A percentile compares a stretch with the other conserved stretches of the same genome.
These are phyloP conservation scores for Trapa bicornis DNA, from an alignment of 345 rosid genomes.

Conservation along the genomic window DNA sequence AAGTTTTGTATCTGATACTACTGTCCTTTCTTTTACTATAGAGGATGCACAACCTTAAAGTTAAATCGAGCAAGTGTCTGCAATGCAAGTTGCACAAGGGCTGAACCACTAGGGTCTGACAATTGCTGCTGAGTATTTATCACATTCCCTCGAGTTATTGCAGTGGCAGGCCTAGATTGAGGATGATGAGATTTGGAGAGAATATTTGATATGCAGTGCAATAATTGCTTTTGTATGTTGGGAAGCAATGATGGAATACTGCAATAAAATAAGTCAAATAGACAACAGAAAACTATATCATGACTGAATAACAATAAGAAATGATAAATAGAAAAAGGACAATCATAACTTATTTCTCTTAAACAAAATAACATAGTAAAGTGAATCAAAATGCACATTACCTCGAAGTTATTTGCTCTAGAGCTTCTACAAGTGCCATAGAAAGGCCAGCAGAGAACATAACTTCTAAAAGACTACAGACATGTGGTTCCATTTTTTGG, in stretches of 20 bases:
- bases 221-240: conserved; percentile 74
- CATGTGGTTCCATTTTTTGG: conserved; percentile 62
- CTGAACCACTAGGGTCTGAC: conserved; percentile 56
- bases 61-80: conserved; percentile 89
- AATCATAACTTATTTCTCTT: neutral
- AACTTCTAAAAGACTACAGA: conserved; percentile 70
- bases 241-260: conserved; percentile 87
- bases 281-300: neutral
- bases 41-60: conserved; percentile 40
- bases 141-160: conserved; percentile 44
- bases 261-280: conserved; percentile 17
- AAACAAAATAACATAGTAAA: neutral
- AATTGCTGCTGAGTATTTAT: conserved; percentile 42
- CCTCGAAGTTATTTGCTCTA: conserved; percentile 80
- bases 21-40: neutral
- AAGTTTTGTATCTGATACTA: neutral
- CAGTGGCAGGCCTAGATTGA: conserved; percentile 50
- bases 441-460: conserved; percentile 89
- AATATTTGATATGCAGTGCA: conserved; percentile 66
- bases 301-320: conserved; percentile 47
- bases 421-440: conserved; percentile 72
- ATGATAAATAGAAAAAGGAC: neutral
- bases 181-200: conserved; percentile 68
- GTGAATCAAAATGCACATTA: conserved; percentile 7
- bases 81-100: conserved; percentile 87